Evolutionary conservation across 2,329 filamentous ascomycete species (phyloP), one percentile per base, ranked within the genome.

Genomic region (Aspergillus oerlinghausenensis): DNA sequence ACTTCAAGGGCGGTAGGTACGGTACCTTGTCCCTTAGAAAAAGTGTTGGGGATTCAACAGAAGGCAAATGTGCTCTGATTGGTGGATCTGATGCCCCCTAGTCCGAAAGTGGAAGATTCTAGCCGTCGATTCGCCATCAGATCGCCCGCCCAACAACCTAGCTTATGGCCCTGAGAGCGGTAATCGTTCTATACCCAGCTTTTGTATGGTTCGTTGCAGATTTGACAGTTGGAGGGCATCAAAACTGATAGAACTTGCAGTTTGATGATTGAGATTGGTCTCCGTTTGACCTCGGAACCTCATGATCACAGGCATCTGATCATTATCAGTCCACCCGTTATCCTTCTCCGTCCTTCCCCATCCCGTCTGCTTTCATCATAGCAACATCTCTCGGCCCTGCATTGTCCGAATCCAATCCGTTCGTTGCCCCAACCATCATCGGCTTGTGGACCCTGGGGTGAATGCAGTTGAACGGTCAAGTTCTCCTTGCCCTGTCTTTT

Each of bases 21-120:
- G 9, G 28, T 29, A 29, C 28, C 28, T 29, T 9, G 28, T 26
- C 7, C 25, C 25, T 7, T 26, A 14, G 55, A 52, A 56, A 69
- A 71, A 71, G 63, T 56, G 68, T 71, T 71, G 68, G 68, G 66
- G 65, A 71, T 66, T 67, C 68, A 70, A 70, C 65, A 63, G 59
- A 57, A 61, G 55, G 25, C 10, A 7, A 19, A 3, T 23, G 1
- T 3, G 0, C 11, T 3, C 25, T 57, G 52, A 64, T 64, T 64
- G 60, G 62, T 17, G 38, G 51, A 7, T 19, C 14, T 2, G 3
- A 8, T 10, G 23, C 5, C 40, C 28, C 23, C n/a, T 43, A 59
- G 55, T 50, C 61, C 60, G 4, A 48, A 59, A 57, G 3, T 2
- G 38, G 60, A 28, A 52, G 51, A 42, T 29, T 38, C 57, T 54